Evolutionary conservation across 2,329 filamentous ascomycete genomes (phyloP), one percentile per base, ranked within the genome.

Genomic region (Arthrocladium fulminans): DNA sequence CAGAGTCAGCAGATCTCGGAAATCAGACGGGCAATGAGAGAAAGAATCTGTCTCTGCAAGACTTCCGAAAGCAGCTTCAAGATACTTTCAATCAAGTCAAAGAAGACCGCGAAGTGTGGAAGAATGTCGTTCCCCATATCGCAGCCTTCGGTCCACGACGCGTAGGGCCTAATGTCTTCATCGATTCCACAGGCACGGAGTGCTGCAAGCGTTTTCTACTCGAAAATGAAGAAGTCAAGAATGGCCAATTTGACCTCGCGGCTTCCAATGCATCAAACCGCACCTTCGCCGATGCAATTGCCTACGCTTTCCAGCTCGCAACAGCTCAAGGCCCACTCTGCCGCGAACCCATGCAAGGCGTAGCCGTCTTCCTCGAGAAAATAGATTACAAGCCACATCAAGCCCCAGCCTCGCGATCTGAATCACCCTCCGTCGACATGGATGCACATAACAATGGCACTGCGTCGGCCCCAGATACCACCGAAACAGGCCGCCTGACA

Each of bases 261-360:
- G 56, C 57, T 30, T 56, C 58, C 7, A 53, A 62, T 29, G 68
- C 69, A 2, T 69, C 72, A 48, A 66, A 73, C 82, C 3, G 74
- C 42, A 84, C 92, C 60, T 82, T 97, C 56, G 80, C 83, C 49
- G 90, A 97, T 70, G 97, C 94, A 63, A 86, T 97, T 54, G 75
- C 80, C 7, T 89, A 98, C 64, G 89, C 87, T 41, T 98, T 98
- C 74, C 92, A 98, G 65, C 82, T 97, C 13, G 85, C 88, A 32
- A 94, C 84, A 1, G 79, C 81, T 19, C 88, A 94, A 67, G 92
- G 92, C 0, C 89, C 92, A 0, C 77, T 97, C 44, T 97, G 92
- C 67, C 79, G 87, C 59, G 92, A 98, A 64, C 90, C 92, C 0
- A 81, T 96, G 41, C 90, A 96, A 69, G 92, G 92, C 43, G 77